Conservation (phyloP, 1,139 yeast genomes). For the Kurtzmaniella natalensis region DNA sequence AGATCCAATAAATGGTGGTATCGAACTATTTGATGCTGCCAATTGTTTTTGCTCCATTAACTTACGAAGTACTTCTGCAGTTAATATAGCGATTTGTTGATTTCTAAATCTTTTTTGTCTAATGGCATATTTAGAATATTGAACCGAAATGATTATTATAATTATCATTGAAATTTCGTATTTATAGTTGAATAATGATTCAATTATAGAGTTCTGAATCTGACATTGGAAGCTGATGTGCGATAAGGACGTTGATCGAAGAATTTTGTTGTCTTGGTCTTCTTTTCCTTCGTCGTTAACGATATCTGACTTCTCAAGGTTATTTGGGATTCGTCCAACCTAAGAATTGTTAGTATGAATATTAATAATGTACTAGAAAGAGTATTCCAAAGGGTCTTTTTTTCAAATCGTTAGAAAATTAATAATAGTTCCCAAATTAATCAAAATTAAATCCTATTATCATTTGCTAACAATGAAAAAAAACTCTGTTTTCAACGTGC, state of each 20-base stretch:
- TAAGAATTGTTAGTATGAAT: slow-evolving; percentile 13
- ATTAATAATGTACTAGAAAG: no score
- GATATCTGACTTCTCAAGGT: slow-evolving; percentile 13
- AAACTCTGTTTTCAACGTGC: slow-evolving; percentile 47
- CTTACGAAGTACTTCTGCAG: slow-evolving; percentile 42
- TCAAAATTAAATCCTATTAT: no score
- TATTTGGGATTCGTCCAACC: slow-evolving; percentile 2
- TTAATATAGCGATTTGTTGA: slow-evolving; percentile 30
- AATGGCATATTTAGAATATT: slow-evolving; percentile 26
- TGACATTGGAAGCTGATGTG: slow-evolving; percentile 62
- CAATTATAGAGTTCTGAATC: slow-evolving; percentile 49
- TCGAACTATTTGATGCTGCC: slow-evolving; percentile 19
- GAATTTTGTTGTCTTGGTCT: slow-evolving; percentile 40
- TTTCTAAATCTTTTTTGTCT: slow-evolving; percentile 27
- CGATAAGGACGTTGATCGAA: slow-evolving; percentile 72
- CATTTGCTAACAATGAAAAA: no score
- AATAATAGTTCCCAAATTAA: no score
- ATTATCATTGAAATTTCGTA: slow-evolving; percentile 25
- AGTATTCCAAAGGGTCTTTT: no score
- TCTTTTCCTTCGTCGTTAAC: slow-evolving; percentile 29
- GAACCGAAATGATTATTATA: slow-evolving; percentile 15
- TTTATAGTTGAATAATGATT: slow-evolving; percentile 44
- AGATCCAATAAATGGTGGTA: slow-evolving; percentile 55
- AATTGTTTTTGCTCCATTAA: slow-evolving; percentile 36
- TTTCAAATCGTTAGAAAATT: no score